A percentile compares a stretch with the other conserved stretches of the same genome.
These are phyloP conservation scores for Fusarium neocosmosporiellum DNA, from an alignment of 2,329 filamentous ascomycete species.

Conservation along the genomic window DNA sequence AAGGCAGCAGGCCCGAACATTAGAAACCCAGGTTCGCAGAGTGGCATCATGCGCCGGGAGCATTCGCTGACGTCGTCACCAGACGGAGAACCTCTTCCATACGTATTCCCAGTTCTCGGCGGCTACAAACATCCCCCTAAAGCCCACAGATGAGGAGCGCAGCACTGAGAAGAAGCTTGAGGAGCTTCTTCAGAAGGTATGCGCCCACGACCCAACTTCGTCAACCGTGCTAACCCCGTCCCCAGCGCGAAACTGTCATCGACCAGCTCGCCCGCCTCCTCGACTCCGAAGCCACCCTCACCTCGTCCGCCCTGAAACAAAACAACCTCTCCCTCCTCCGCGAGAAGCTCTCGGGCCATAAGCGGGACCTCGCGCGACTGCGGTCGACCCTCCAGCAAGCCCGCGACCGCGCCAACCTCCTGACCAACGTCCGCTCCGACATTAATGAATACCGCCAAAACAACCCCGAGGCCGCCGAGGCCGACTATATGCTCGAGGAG, in stretches of 20 bases:
- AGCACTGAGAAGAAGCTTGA: slow-evolving; percentile 83
- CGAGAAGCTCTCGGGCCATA: slow-evolving; percentile 89
- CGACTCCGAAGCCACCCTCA: slow-evolving; percentile 89
- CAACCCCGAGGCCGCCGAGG: slow-evolving; percentile 85
- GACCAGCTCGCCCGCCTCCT: slow-evolving; percentile 87
- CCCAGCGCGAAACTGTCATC: slow-evolving; percentile 83
- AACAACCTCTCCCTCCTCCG: slow-evolving; percentile 93
- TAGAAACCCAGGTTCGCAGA: slow-evolving; percentile 84
- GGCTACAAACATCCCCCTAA: slow-evolving; percentile 80
- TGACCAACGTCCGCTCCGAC: slow-evolving; percentile 90
- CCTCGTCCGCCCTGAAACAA: slow-evolving; percentile 93
- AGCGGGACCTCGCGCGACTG: slow-evolving; percentile 82
- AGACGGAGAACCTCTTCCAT: slow-evolving; percentile 89
- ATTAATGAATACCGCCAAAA: slow-evolving; percentile 88
- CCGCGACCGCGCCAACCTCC: slow-evolving; percentile 88
- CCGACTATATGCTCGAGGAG: slow-evolving; percentile 97
- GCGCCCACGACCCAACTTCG: neutral
- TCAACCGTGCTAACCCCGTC: slow-evolving; percentile 20
- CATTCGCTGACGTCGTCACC: slow-evolving; percentile 34
- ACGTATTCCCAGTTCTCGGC: slow-evolving; percentile 92
- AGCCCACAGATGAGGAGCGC: slow-evolving; percentile 86
- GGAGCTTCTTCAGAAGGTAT: slow-evolving; percentile 85
- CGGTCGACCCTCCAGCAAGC: slow-evolving; percentile 79
- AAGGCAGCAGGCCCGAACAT: slow-evolving; percentile 87
- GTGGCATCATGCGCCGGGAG: slow-evolving; percentile 28